These are phyloP conservation scores for Tuber aestivum DNA, from an alignment of 495 filamentous ascomycete genomes.

Conservation along the genomic window DNA sequence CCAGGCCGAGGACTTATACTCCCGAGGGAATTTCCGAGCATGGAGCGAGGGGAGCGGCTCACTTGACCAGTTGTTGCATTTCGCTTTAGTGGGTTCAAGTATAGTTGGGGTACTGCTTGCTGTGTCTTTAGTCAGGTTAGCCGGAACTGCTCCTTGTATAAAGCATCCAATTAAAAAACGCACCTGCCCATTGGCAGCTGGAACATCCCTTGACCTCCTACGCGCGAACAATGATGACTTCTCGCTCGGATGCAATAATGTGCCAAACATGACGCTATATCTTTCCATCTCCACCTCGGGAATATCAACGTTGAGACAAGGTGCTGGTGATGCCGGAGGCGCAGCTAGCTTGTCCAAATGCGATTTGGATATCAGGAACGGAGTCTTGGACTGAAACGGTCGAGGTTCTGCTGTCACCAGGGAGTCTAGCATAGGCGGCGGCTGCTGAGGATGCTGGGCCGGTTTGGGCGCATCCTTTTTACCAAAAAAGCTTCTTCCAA, in stretches of 20 bases:
- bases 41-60: conserved; percentile 27
- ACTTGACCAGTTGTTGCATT: conserved; percentile 40
- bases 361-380: conserved; percentile 10
- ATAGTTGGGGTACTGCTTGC: conserved; percentile 23
- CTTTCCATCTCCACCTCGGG: conserved; percentile 75
- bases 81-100: conserved; percentile 35
- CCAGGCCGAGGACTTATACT: conserved; percentile 1
- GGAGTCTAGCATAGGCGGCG: conserved; percentile 14
- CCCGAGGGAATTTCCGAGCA: conserved; percentile 24
- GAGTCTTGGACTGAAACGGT: background rate
- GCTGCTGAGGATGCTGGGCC: conserved; percentile 17
- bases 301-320: conserved; percentile 67
- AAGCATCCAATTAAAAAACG: background rate
- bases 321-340: conserved; percentile 23
- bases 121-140: background rate
- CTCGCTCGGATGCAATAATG: conserved; percentile 51
- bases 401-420: background rate
- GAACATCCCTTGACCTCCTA: conserved; percentile 33
- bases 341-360: conserved; percentile 10
- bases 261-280: conserved; percentile 92
- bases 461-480: conserved; percentile 19
- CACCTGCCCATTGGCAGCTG: conserved; percentile 1
- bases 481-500: conserved; percentile 37
- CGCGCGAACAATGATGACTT: conserved; percentile 39
- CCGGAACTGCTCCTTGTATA: background rate